Percentiles rank a stretch among this genome's conserved stretches.
phyloP scores from a whole-genome alignment of 306 rosid species.

The Vigna trinervia region DNA sequence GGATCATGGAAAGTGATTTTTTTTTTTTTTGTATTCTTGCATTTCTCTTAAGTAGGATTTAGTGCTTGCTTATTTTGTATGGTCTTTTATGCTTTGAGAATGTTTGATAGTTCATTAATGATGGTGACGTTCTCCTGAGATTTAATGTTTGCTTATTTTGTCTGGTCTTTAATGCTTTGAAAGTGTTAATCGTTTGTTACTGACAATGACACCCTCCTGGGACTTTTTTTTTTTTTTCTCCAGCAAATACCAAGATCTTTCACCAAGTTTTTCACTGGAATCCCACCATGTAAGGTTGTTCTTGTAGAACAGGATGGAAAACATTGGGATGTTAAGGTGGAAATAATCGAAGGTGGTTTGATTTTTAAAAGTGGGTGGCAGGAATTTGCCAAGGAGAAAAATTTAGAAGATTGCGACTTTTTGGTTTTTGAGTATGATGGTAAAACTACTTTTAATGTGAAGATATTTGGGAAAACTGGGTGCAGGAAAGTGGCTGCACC shows the following conservation, averaged over 20 bases:
- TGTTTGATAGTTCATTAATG: background rate
- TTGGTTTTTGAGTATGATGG: slow-evolving; percentile 37
- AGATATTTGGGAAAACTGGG: slow-evolving; percentile 37
- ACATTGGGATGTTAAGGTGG: slow-evolving; percentile 19
- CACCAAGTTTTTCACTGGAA: slow-evolving; percentile 27
- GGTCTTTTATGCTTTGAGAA: background rate
- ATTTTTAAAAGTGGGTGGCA: slow-evolving; percentile 33
- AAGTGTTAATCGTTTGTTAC: background rate
- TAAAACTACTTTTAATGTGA: slow-evolving; percentile 11
- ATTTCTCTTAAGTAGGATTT: background rate
- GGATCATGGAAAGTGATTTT: background rate
- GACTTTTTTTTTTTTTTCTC: background rate
- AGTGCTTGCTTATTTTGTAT: background rate
- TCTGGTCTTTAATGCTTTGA: background rate
- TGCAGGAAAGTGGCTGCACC: slow-evolving; percentile 27
- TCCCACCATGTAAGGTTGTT: background rate
- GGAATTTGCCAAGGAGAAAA: slow-evolving; percentile 10
- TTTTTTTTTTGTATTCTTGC: too few species aligned
- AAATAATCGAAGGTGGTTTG: slow-evolving; percentile 21
- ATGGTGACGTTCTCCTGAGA: background rate
- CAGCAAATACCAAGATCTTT: slow-evolving; percentile 38
- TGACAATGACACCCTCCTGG: background rate
- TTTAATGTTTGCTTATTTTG: background rate
- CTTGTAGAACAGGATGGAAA: slow-evolving; percentile 28
- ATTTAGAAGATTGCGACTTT: slow-evolving; percentile 25